Percentiles rank a stretch among this genome's conserved stretches.
These are phyloP conservation scores for Blastobotrys proliferans DNA, from an alignment of 1,139 yeast genomes.

Conservation along the genomic window DNA sequence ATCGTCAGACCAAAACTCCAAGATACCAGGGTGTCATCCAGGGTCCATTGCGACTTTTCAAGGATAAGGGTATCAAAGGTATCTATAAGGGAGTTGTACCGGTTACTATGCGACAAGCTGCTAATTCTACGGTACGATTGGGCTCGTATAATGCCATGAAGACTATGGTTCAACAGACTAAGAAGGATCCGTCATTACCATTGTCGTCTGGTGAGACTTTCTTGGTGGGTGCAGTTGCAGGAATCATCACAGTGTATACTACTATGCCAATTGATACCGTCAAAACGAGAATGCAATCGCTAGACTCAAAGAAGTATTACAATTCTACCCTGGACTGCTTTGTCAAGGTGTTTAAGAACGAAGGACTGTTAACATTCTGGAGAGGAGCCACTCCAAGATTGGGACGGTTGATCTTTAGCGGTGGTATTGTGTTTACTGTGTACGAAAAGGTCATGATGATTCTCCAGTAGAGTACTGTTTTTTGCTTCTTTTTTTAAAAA, in stretches of 20 bases:
- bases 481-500: too few species aligned
- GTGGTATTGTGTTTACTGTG: conserved; percentile 93
- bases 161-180: conserved; percentile 59
- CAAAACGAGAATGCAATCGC: conserved; percentile 95
- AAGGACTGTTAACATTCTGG: conserved; percentile 94
- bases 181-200: conserved; percentile 58
- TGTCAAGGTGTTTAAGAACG: conserved; percentile 71
- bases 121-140: conserved; percentile 89
- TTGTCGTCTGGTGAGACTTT: conserved; percentile 77
- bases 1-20: conserved; percentile 70
- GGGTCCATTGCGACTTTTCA: conserved; percentile 60
- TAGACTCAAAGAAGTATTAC: conserved; percentile 72
- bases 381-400: conserved; percentile 96
- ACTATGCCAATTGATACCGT: conserved; percentile 99
- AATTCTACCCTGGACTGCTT: conserved; percentile 79
- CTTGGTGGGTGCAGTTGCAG: conserved; percentile 88
- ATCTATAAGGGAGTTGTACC: conserved; percentile 88
- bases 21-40: conserved; percentile 64
- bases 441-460: conserved; percentile 81
- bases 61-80: conserved; percentile 78
- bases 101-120: conserved; percentile 91
- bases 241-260: conserved; percentile 86
- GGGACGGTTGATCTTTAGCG: conserved; percentile 86
- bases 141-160: conserved; percentile 92
- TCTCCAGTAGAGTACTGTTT: conserved; percentile 33